Base-by-base conservation (phyloP, 345 rosid genomes). In the Aegle marmelos region DNA sequence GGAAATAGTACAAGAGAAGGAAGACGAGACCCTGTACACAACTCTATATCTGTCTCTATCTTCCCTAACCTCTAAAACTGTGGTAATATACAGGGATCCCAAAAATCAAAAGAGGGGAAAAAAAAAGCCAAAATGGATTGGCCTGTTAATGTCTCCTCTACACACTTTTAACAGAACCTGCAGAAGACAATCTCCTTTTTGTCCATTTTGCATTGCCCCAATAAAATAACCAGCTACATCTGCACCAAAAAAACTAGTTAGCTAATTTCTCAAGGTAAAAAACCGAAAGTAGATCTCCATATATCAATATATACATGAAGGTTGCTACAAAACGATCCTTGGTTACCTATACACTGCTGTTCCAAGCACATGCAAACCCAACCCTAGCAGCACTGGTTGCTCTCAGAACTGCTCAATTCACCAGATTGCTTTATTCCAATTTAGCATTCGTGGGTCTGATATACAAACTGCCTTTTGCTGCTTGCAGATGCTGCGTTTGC, bases 321-420 rank as follows among this genome's bases (percentile, higher is more conserved):
- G 59, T 50, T 31, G 6, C 31, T 17, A 9, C 31, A 36, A 48
- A 58, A 37, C 25, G 61, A 16, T 53, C 28, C 11, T 60, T 19
- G 72, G 50, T 30, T 91, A 92, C 97, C 99, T 91, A 97, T 91
- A 90, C 93, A 90, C 79, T 81, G 90, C 87, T 84, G 90, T 80
- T 74, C 76, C 73, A 76, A 87, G 88, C 87, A 93, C 89, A 84
- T 82, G 90, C 85, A 79, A 79, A 87, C 85, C 81, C 76, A 70
- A 87, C 76, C 64, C 84, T 83, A 75, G 88, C 85, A 84, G 89
- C 83, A 82, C 75, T 82, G 79, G 85, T 84, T 53, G 86, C 88
- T 73, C 72, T 82, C 53, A 58, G 86, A 87, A 77, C 83, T 81
- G 88, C 85, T 83, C 85, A 76, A 77, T 82, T 84, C 83, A 86